Conservation (phyloP, 2,329 filamentous ascomycete species). For the Neofusicoccum umdonicola region DNA sequence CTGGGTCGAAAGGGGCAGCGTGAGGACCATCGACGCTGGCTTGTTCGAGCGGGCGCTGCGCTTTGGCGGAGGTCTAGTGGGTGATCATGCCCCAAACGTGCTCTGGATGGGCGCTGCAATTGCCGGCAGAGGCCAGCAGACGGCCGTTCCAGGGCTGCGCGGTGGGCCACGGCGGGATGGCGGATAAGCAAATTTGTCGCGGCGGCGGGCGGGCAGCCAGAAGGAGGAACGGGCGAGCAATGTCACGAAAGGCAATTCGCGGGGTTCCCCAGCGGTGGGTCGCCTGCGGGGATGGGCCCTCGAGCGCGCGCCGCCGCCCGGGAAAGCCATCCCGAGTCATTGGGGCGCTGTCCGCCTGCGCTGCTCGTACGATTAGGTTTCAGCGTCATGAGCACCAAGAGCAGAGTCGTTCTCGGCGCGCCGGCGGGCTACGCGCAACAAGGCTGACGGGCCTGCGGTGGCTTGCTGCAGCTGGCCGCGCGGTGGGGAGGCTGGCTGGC, state of each 20-base stretch:
- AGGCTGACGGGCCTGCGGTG: neutral
- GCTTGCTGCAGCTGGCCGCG: slow-evolving; percentile 6
- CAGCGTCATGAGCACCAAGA: neutral
- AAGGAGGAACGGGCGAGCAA: neutral
- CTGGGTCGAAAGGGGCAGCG: neutral
- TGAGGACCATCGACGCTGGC: too few relatives aligned
- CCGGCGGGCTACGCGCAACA: neutral
- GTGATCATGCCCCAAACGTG: neutral
- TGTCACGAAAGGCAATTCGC: slow-evolving; percentile 2
- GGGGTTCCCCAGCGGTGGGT: slow-evolving; percentile 4
- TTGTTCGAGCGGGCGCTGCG: too few relatives aligned
- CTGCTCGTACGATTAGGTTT: neutral
- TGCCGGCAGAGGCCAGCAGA: neutral
- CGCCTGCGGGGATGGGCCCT: neutral
- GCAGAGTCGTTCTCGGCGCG: neutral
- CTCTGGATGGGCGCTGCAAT: neutral
- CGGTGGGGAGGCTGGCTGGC: neutral
- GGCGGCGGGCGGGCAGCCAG: neutral
- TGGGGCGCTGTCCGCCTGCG: neutral
- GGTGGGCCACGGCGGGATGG: neutral
- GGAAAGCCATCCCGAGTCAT: slow-evolving; percentile 4
- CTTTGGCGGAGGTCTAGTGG: neutral
- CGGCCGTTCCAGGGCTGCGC: neutral
- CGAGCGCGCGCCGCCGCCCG: neutral
- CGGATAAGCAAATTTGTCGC: neutral